Base-by-base conservation (phyloP, 2,329 filamentous ascomycete species). In the Ophiobolus disseminans region DNA sequence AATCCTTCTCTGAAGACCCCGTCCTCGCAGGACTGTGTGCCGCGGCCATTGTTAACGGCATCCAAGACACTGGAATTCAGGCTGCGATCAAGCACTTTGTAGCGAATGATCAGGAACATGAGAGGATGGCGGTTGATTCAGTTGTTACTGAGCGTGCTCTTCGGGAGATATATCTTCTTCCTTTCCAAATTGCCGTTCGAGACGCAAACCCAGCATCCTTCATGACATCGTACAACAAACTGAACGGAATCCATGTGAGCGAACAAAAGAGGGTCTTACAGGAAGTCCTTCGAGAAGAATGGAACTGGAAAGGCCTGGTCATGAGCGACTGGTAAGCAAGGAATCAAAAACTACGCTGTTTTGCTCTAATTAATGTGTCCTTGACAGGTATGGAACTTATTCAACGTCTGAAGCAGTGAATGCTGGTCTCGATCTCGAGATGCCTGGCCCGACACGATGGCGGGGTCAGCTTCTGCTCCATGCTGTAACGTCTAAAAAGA, bases 181-280 rank as follows among this genome's bases (percentile, higher is more conserved):
- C 79, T 0, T 88, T 87, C 69, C 86, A 86, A 69, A 78, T 83
- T n/a, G 37, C 43, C 2, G 80, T 85, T 13, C 87, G 88, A 26
- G 85, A 88, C 57, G 83, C 75, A 6, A 82, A 41, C 37, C 86
- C 84, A 3, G 40, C 31, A 47, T 23, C 50, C 9, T 22, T 45
- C 55, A 90, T 90, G 87, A 83, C 83, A 2, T 16, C 39, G 8
- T 61, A 61, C 31, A 50, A 51, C 17, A 47, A 45, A 7, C 20
- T 61, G n/a, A 57, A 61, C 21, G 58, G 58, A 1, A n/a, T 40
- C 5, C 45, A 56, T 16, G 36, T 31, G 9, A 28, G 25, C 14
- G 42, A 40, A 55, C 77, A 77, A 59, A 74, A 74, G 40, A 60
- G 55, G 0, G 70, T 81, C 9, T 68, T 80, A 20, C 78, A 77